Conservation (phyloP, 768 basidiomycete species). For the Termitomyces sp. region DNA sequence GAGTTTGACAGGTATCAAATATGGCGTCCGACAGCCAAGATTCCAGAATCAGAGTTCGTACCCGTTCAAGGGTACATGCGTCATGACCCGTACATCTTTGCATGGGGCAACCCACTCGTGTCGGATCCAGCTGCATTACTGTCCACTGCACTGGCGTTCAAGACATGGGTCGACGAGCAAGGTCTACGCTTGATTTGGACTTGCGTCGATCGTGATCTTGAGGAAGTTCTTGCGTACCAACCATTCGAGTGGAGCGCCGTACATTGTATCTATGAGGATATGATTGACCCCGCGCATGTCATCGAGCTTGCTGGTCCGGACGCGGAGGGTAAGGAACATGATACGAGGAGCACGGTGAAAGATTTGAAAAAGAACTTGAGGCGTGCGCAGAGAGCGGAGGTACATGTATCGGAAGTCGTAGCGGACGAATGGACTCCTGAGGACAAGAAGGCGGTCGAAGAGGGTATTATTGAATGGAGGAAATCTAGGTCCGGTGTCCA, state of each 20-base stretch:
- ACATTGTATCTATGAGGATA: constrained; percentile 60
- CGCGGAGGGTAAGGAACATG: constrained; percentile 15
- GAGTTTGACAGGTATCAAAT: constrained; percentile 51
- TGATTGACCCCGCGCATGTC: constrained; percentile 44
- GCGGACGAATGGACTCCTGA: constrained; percentile 35
- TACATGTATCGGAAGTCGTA: constrained; percentile 41
- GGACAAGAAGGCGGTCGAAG: constrained; percentile 41
- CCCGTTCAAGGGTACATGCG: constrained; percentile 60
- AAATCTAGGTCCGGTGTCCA: constrained; percentile 49
- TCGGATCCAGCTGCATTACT: constrained; percentile 31
- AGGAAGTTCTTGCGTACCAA: neutral
- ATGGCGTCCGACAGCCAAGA: constrained; percentile 34
- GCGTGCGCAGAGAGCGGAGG: constrained; percentile 49
- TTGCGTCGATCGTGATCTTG: constrained; percentile 46
- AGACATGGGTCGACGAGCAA: constrained; percentile 37
- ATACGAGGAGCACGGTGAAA: constrained; percentile 40
- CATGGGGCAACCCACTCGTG: constrained; percentile 62
- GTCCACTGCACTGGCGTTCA: constrained; percentile 36
- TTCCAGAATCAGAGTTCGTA: constrained; percentile 34
- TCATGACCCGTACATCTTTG: constrained; percentile 45
- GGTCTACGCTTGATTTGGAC: constrained; percentile 53
- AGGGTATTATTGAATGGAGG: constrained; percentile 55
- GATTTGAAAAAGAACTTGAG: constrained; percentile 59
- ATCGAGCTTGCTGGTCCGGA: constrained; percentile 30
- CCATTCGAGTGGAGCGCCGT: constrained; percentile 53